These are phyloP conservation scores for Aegilops tauschii DNA, from an alignment of 176 grass and related monocot genomes.

Conservation along the genomic window DNA sequence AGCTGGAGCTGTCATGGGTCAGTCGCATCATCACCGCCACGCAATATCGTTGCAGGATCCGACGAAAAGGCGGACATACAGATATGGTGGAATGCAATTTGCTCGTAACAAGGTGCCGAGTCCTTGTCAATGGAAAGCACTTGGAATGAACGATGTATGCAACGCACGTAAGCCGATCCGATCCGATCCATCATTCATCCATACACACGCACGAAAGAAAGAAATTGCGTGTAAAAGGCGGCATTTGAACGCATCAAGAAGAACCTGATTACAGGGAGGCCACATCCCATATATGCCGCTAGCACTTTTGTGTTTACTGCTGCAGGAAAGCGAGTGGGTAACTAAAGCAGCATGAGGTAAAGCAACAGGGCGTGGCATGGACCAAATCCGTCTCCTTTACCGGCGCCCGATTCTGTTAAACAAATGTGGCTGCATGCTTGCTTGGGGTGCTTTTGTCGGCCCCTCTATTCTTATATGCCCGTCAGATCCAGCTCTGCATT, in stretches of 20 bases:
- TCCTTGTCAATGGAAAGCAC: background rate
- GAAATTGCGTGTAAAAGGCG: background rate
- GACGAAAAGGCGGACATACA: background rate
- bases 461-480: background rate
- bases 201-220: background rate
- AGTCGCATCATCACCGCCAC: background rate
- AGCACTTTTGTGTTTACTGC: background rate
- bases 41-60: background rate
- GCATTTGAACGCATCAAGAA: background rate
- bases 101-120: background rate
- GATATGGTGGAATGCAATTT: background rate
- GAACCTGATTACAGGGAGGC: background rate
- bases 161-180: background rate
- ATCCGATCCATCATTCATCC: background rate
- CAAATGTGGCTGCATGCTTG: background rate
- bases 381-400: conserved; percentile 3
- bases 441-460: background rate
- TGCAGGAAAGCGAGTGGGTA: background rate
- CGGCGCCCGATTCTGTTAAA: background rate
- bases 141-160: background rate
- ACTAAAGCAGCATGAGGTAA: background rate
- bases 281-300: background rate
- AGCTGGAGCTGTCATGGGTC: background rate
- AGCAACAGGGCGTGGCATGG: background rate
- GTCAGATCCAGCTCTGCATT: background rate